Evolutionary conservation across 495 filamentous ascomycete species (phyloP), one percentile per base, ranked within the genome.

Genomic region (Penicillium subrubescens): DNA sequence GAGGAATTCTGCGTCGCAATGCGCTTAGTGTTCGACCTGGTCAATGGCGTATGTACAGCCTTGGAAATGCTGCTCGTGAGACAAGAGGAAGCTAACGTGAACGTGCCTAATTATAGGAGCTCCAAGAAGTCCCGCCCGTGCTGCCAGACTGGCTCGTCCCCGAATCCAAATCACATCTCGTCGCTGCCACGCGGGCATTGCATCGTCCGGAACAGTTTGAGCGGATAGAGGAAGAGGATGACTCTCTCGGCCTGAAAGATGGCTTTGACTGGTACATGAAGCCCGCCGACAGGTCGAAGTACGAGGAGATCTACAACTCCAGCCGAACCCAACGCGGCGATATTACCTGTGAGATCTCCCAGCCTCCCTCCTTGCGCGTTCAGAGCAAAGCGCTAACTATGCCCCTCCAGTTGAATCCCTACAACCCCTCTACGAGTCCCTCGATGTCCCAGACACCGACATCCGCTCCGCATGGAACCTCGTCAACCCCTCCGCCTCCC

Each of bases 201-300:
- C 90, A 86, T 59, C 84, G 87, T 44, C 90, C 88, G 60, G 84
- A 89, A 37, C 85, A 89, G 64, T 97, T 97, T 77, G 93, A 97
- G 77, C 85, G 87, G 62, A 84, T 92, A 65, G 84, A 86, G 61
- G 84, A 86, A 48, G 91, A 94, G 64, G 89, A 92, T 65, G 92
- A 94, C 71, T 86, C 86, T 23, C 86, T 87, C 5, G 92, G 95
- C 7, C 79, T 99, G 59, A 96, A 95, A 73, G 92, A 97, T 78
- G 93, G 94, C 1, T 99, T 99, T 77, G 95, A 99, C 76, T 99
- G 95, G 95, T 99, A 99, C 78, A 98, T 99, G 93, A 91, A 86
- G 63, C 95, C 95, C 2, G 77, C 82, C 44, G 93, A 98, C 74
- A 94, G 92, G 78, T 71, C 87, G 59, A 97, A 96, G 78, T 99